phyloP scores from a whole-genome alignment of 345 rosid species.

The Fremontodendron californicum region DNA sequence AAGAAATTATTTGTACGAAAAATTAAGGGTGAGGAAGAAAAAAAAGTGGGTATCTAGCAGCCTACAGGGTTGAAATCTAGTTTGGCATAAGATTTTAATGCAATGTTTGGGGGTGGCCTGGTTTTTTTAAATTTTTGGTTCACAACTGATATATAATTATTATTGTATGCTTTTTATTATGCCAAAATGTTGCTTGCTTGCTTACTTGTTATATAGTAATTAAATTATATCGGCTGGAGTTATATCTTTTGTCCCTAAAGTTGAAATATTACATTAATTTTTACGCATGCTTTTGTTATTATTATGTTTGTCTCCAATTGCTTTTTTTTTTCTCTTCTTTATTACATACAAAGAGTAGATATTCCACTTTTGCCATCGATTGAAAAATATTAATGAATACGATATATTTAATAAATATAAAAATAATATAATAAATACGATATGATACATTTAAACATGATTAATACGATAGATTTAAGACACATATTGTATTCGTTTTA shows the following conservation, averaged over 20 bases:
- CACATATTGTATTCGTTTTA: too few relatives aligned
- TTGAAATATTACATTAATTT: not conserved
- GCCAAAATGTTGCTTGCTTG: not conserved
- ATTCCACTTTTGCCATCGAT: not conserved
- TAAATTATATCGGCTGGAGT: constrained; percentile 6
- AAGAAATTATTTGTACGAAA: not conserved
- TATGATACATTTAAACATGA: too few relatives aligned
- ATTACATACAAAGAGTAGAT: not conserved
- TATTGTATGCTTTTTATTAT: not conserved
- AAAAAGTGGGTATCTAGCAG: not conserved
- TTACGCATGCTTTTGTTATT: not conserved
- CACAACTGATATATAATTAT: not conserved
- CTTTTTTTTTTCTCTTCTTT: not conserved
- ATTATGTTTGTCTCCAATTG: not conserved
- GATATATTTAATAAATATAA: too few relatives aligned
- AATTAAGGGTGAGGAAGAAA: not conserved
- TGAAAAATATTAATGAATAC: not conserved
- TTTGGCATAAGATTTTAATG: constrained; percentile 3
- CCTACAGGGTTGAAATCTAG: not conserved
- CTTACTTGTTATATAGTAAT: not conserved
- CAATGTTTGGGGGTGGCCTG: not conserved
- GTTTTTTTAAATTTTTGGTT: not conserved
- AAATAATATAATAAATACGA: too few relatives aligned
- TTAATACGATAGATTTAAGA: too few relatives aligned
- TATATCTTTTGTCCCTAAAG: constrained; percentile 7